Percentiles rank a stretch among this genome's conserved stretches.
phyloP scores from a whole-genome alignment of 176 grass and related monocot genomes.

The Oryza glumipatula region DNA sequence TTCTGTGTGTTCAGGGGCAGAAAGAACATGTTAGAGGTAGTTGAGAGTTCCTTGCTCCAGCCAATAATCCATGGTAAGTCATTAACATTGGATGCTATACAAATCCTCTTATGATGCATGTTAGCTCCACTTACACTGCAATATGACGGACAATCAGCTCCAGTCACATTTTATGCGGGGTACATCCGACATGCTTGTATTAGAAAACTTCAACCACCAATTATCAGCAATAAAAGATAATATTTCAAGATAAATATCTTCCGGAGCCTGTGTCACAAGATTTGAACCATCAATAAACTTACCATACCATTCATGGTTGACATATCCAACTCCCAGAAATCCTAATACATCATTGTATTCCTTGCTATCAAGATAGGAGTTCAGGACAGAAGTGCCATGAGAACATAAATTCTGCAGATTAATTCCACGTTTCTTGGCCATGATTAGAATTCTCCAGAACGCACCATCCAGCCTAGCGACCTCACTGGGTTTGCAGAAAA shows the following conservation, averaged over 20 bases:
- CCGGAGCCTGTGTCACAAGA: slow-evolving; percentile 49
- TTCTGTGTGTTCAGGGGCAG: slow-evolving; percentile 44
- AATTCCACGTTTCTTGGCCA: slow-evolving; percentile 40
- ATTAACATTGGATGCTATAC: slow-evolving; percentile 46
- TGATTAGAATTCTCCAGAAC: slow-evolving; percentile 60
- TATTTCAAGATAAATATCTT: slow-evolving; percentile 62
- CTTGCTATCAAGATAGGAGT: slow-evolving; percentile 53
- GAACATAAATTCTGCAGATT: slow-evolving; percentile 51
- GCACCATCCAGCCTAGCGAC: slow-evolving; percentile 43
- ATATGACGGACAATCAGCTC: slow-evolving; percentile 32
- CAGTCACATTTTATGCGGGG: slow-evolving; percentile 58
- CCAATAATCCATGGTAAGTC: slow-evolving; percentile 55
- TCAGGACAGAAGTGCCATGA: slow-evolving; percentile 61
- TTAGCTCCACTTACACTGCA: slow-evolving; percentile 44
- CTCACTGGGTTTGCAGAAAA: slow-evolving; percentile 63
- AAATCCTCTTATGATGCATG: slow-evolving; percentile 25
- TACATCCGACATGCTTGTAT: slow-evolving; percentile 47
- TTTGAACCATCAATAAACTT: slow-evolving; percentile 64
- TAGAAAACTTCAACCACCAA: slow-evolving; percentile 36
- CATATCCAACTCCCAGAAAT: slow-evolving; percentile 54
- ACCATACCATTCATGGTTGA: slow-evolving; percentile 54
- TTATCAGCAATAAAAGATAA: slow-evolving; percentile 50
- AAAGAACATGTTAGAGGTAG: slow-evolving; percentile 39
- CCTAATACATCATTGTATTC: slow-evolving; percentile 42
- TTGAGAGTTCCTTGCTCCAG: slow-evolving; percentile 62